These are phyloP conservation scores for Penicillium vulpinum DNA, from an alignment of 2,329 filamentous ascomycete genomes.

Conservation along the genomic window DNA sequence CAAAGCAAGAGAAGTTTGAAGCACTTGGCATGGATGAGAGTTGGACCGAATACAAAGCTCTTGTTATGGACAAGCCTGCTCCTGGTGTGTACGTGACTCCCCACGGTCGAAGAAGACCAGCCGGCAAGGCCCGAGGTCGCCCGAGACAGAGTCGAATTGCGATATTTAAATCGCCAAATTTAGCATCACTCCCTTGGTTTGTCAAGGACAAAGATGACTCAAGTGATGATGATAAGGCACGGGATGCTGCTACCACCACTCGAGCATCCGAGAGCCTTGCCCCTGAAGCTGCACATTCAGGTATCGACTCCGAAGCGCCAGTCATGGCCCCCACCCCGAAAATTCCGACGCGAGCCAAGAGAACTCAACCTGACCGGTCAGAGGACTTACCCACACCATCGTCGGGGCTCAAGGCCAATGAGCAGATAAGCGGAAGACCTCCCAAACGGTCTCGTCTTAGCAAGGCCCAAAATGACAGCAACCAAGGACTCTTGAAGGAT, in stretches of 20 bases:
- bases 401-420: background rate
- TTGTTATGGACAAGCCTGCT: slow-evolving; percentile 38
- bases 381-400: background rate
- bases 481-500: background rate
- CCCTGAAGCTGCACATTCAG: background rate
- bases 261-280: background rate
- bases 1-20: slow-evolving; percentile 41
- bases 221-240: background rate
- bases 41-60: slow-evolving; percentile 43
- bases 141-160: slow-evolving; percentile 42
- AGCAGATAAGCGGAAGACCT: slow-evolving; percentile 10
- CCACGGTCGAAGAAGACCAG: slow-evolving; percentile 38
- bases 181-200: slow-evolving; percentile 41
- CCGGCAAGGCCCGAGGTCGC: slow-evolving; percentile 41
- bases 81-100: slow-evolving; percentile 46
- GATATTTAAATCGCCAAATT: slow-evolving; percentile 39
- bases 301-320: background rate
- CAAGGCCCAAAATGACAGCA: background rate
- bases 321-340: background rate
- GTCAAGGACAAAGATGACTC: slow-evolving; percentile 14
- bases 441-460: slow-evolving; percentile 22
- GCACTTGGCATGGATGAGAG: slow-evolving; percentile 42
- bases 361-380: background rate
- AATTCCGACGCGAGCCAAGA: background rate
- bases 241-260: background rate